Conservation (phyloP, 106 monocot genomes). For the Platanthera guangdongensis region DNA sequence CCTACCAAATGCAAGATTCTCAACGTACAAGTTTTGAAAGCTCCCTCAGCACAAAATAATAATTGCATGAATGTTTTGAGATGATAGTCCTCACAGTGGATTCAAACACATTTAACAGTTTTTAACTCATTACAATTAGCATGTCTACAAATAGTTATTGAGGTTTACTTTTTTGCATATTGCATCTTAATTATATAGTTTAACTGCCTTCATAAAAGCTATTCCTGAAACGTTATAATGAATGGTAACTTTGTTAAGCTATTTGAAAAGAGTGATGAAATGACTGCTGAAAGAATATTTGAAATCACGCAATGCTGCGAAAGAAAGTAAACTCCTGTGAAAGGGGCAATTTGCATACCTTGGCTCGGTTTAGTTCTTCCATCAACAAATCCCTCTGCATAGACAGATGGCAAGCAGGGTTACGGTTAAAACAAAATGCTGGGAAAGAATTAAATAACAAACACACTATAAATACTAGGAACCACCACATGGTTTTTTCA, state of each 20-base stretch:
- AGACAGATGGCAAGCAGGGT: not conserved
- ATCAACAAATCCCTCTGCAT: constrained; percentile 5
- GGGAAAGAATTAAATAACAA: not conserved
- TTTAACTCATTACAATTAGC: too few relatives aligned
- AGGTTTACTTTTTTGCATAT: not conserved
- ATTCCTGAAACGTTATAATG: not conserved
- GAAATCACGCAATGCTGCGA: not conserved
- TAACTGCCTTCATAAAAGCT: not conserved
- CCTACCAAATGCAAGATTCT: constrained; percentile 18
- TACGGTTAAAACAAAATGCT: not conserved
- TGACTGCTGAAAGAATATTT: not conserved
- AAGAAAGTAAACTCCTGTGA: not conserved
- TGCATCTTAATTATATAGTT: not conserved
- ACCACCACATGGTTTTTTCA: not conserved
- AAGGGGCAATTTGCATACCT: not conserved
- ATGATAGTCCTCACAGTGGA: not conserved
- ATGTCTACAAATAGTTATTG: not conserved
- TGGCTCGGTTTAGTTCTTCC: not conserved
- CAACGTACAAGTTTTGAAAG: constrained; percentile 5
- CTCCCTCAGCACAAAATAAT: not conserved
- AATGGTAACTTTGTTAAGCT: not conserved
- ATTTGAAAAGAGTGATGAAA: not conserved
- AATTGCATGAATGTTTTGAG: not conserved
- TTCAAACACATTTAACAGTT: too few relatives aligned
- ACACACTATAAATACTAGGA: not conserved